Conservation (phyloP, 2,329 filamentous ascomycete genomes). For the Pseudovirgaria hyperparasitica region DNA sequence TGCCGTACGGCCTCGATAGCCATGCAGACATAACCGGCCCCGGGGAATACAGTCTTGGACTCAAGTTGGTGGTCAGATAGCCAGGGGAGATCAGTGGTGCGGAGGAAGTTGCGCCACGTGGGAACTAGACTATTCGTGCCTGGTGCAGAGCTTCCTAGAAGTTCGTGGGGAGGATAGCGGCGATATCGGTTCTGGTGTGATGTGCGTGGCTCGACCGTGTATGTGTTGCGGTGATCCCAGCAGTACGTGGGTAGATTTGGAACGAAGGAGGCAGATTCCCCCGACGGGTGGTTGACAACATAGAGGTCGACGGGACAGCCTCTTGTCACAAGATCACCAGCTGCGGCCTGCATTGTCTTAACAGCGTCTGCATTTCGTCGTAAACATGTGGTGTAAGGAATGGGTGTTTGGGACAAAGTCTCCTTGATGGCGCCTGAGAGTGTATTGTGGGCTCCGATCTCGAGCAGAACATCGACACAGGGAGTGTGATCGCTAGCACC, state of each 20-base stretch:
- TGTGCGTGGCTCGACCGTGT: conserved; percentile 10
- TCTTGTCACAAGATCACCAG: conserved; percentile 10
- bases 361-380: too few relatives aligned
- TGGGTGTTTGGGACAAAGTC: too few relatives aligned
- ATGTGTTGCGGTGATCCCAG: conserved; percentile 12
- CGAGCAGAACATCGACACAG: too few relatives aligned
- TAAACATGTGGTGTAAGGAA: too few relatives aligned
- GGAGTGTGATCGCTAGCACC: too few relatives aligned
- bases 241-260: conserved; percentile 12
- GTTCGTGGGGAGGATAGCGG: conserved; percentile 8
- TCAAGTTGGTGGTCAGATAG: conserved; percentile 30
- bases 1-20: conserved; percentile 28
- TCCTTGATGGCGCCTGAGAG: too few relatives aligned
- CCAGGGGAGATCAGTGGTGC: conserved; percentile 29
- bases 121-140: conserved; percentile 22
- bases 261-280: conserved; percentile 1
- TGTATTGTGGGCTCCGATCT: too few relatives aligned
- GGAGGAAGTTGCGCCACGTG: conserved; percentile 12
- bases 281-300: conserved; percentile 9
- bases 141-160: conserved; percentile 11
- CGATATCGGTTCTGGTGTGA: conserved; percentile 4
- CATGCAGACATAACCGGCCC: conserved; percentile 31
- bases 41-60: conserved; percentile 29
- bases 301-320: conserved; percentile 6
- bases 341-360: too few relatives aligned